These are phyloP conservation scores for Metarhizium guizhouense DNA, from an alignment of 2,329 filamentous ascomycete genomes.

Conservation along the genomic window DNA sequence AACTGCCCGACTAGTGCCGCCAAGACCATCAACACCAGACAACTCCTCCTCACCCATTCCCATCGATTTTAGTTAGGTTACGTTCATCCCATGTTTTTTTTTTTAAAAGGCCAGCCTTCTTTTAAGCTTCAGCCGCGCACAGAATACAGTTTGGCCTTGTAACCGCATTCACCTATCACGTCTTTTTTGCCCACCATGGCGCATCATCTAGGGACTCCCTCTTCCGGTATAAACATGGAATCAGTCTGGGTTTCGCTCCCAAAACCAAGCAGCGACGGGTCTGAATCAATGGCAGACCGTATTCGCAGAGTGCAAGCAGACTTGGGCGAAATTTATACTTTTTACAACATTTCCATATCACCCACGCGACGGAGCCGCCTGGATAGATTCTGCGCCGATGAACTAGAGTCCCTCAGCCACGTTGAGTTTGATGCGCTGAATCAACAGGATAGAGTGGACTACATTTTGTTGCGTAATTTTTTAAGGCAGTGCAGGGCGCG, in stretches of 20 bases:
- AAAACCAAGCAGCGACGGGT: conserved; percentile 1
- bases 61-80: too few relatives aligned
- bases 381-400: conserved; percentile 28
- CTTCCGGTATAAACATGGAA: conserved; percentile 6
- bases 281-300: conserved; percentile 30
- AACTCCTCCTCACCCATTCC: too few relatives aligned
- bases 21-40: too few relatives aligned
- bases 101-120: too few relatives aligned
- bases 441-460: conserved; percentile 40
- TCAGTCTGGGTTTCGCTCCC: conserved; percentile 12
- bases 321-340: conserved; percentile 34
- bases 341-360: conserved; percentile 40
- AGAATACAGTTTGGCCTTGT: too few relatives aligned
- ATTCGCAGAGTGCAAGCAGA: conserved; percentile 36
- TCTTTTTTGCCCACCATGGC: too few relatives aligned
- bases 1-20: too few relatives aligned
- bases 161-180: too few relatives aligned
- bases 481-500: conserved; percentile 26
- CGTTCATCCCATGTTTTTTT: too few relatives aligned
- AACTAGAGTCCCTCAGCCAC: conserved; percentile 23
- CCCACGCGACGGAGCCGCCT: conserved; percentile 29
- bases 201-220: too few relatives aligned
- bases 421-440: conserved; percentile 18
- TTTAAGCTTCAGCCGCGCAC: too few relatives aligned
- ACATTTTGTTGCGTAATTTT: conserved; percentile 39